These are phyloP conservation scores for Emmonsiellopsis sp. DNA, from an alignment of 2,329 filamentous ascomycete genomes.

Conservation along the genomic window DNA sequence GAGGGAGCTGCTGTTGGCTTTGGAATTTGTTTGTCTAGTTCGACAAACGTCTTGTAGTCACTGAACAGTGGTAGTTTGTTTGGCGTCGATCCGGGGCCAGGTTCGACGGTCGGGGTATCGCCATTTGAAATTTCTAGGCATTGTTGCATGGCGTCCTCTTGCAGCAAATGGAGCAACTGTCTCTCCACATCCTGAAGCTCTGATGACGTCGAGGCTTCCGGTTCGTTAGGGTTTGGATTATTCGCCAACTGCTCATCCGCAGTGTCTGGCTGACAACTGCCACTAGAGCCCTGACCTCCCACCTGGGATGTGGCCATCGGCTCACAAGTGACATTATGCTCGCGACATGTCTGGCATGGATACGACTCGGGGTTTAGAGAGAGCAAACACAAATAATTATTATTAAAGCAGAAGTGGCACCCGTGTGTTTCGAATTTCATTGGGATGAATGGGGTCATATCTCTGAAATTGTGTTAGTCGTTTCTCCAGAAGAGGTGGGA, in stretches of 20 bases:
- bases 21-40: no score
- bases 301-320: slow-evolving; percentile 15
- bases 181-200: no score
- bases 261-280: no score
- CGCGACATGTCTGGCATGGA: slow-evolving; percentile 27
- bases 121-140: background rate
- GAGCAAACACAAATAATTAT: slow-evolving; percentile 24
- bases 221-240: no score
- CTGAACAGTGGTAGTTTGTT: no score
- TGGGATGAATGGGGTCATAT: no score
- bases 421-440: slow-evolving; percentile 18
- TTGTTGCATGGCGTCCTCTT: background rate
- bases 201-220: no score
- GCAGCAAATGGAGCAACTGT: background rate
- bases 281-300: background rate
- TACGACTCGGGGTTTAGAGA: slow-evolving; percentile 23
- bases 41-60: no score
- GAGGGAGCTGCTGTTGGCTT: background rate
- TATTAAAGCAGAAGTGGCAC: slow-evolving; percentile 22
- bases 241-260: no score
- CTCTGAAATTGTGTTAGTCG: no score
- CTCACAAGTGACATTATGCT: slow-evolving; percentile 25
- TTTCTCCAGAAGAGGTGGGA: no score
- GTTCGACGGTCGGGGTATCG: background rate
- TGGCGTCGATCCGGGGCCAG: background rate